A percentile compares a stretch with the other conserved stretches of the same genome.
Conservation (phyloP, 352 stramenopile genomes). For the Thalassiosira ordinaria region DNA sequence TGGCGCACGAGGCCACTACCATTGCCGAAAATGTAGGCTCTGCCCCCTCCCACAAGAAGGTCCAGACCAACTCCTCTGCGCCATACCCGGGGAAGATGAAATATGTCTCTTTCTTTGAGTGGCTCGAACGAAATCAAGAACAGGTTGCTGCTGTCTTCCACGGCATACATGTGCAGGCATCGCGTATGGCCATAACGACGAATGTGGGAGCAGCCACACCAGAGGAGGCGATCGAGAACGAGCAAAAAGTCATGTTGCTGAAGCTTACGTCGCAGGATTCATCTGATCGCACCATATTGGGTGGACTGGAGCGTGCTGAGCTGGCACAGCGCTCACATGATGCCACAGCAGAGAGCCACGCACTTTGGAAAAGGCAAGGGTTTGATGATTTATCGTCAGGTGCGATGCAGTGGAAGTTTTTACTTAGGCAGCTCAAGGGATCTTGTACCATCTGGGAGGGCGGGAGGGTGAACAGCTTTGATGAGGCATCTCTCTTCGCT, state of each 20-base stretch:
- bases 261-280: slow-evolving; percentile 78
- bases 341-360: slow-evolving; percentile 79
- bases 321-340: slow-evolving; percentile 76
- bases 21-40: slow-evolving; percentile 65
- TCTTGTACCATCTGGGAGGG: slow-evolving; percentile 85
- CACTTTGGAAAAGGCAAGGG: slow-evolving; percentile 85
- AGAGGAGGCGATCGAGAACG: slow-evolving; percentile 81
- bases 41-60: slow-evolving; percentile 21
- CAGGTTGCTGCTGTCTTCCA: slow-evolving; percentile 82
- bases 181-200: slow-evolving; percentile 61
- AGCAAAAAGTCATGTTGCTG: slow-evolving; percentile 82
- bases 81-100: slow-evolving; percentile 57
- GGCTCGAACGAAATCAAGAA: slow-evolving; percentile 78
- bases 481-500: slow-evolving; percentile 60
- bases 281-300: slow-evolving; percentile 79
- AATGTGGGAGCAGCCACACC: slow-evolving; percentile 61
- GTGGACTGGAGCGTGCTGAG: slow-evolving; percentile 77
- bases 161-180: slow-evolving; percentile 68
- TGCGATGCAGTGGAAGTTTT: slow-evolving; percentile 85
- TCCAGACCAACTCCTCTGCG: slow-evolving; percentile 1
- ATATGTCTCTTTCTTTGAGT: slow-evolving; percentile 85
- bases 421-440: slow-evolving; percentile 83
- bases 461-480: slow-evolving; percentile 45
- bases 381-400: slow-evolving; percentile 86
- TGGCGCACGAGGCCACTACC: slow-evolving; percentile 78